Evolutionary conservation across 176 grass and related monocot species (phyloP).

Genomic region (Juncus inflexus): DNA sequence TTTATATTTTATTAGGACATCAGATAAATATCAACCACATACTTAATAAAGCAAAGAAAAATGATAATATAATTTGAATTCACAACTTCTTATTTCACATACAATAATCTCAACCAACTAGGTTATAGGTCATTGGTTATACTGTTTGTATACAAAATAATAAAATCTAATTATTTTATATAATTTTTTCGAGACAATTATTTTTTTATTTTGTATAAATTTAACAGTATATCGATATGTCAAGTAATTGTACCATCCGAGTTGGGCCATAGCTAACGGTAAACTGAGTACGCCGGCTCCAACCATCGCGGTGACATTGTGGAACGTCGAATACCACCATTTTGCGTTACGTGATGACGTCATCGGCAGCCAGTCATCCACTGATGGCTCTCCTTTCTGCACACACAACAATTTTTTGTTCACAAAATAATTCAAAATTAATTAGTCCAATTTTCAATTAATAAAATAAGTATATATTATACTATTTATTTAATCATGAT

Average conservation of each 20-base stretch:
- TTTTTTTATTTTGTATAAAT: not conserved
- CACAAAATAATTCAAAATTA: slow-evolving; percentile 1
- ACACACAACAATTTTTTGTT: not conserved
- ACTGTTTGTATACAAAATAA: too few relatives aligned
- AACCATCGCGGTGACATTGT: slow-evolving; percentile 47
- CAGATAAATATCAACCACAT: too few relatives aligned
- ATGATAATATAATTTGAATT: too few relatives aligned
- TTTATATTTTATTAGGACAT: too few relatives aligned
- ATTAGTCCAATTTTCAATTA: too few relatives aligned
- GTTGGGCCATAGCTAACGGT: slow-evolving; percentile 30
- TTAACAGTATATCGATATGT: not conserved
- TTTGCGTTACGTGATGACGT: slow-evolving; percentile 28
- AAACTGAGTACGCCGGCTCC: slow-evolving; percentile 42
- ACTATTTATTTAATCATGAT: too few relatives aligned
- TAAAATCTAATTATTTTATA: slow-evolving; percentile 4
- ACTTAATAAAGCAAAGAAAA: too few relatives aligned
- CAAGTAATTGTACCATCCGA: slow-evolving; percentile 34
- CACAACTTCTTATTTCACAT: too few relatives aligned
- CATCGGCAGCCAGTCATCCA: slow-evolving; percentile 37
- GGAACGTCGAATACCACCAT: slow-evolving; percentile 44
- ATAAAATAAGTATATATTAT: too few relatives aligned
- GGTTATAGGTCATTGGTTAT: too few relatives aligned
- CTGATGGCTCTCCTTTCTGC: slow-evolving; percentile 3
- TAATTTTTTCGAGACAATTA: too few relatives aligned
- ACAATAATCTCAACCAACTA: too few relatives aligned